Evolutionary conservation across 2,329 filamentous ascomycete genomes (phyloP), one percentile per base, ranked within the genome.

Genomic region (Exophiala aquamarina): DNA sequence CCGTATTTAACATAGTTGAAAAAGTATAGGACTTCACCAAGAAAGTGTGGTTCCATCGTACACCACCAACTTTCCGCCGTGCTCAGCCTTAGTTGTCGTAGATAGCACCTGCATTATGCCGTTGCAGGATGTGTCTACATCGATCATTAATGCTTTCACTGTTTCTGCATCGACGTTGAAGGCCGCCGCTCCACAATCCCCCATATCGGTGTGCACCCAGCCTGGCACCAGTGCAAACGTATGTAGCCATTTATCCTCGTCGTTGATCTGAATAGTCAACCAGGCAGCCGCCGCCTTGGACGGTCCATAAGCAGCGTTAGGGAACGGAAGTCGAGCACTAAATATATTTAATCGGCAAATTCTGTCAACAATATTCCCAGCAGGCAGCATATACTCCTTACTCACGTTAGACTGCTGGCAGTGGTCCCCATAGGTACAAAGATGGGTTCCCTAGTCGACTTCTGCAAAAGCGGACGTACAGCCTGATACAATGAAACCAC

Each of bases 201-300:
- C 32, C 17, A 35, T 15, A n/a, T 50, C 50, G 10, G 39, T 55
- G 36, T 49, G 42, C 28, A 58, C 54, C 44, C 51, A 59, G 41
- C 58, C 57, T 15, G 58, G 57, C 21, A 48, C 44, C 13, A 61
- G 37, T 2, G 54, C 28, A 26, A 62, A 60, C 4, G 58, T 45
- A 17, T 49, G 58, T 14, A 62, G 44, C 45, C 49, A 49, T 6
- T 48, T 38, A 29, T 61, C 56, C 39, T 61, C 60, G 21, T 42
- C 20, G 14, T 60, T 50, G 8, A 62, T 63, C n/a, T 44, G 42
- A 19, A 55, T 45, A 6, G 62, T 66, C 19, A 66, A 53, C 57
- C 58, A 68, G 38, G 65, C 59, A n/a, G 65, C 45, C 8, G 59
- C 58, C 7, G 58, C 58, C 42, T 69, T 69, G 4, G 63, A 59